A percentile compares a stretch with the other conserved stretches of the same genome.
Conservation (phyloP, 495 filamentous ascomycete genomes). For the Penicillium ochrochloron region DNA sequence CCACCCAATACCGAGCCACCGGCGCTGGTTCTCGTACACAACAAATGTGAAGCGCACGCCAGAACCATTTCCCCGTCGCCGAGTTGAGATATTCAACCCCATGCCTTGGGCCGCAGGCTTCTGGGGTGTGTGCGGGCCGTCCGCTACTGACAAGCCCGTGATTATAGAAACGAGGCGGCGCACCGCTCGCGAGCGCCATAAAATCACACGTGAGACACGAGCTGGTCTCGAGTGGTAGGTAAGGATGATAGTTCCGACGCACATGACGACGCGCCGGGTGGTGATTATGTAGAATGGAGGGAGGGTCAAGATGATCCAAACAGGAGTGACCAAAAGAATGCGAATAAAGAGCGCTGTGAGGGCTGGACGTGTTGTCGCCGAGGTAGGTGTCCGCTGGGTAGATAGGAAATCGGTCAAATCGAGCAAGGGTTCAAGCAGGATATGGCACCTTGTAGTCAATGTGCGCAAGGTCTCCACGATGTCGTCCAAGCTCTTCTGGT, state of each 20-base stretch:
- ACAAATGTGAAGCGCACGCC: conserved; percentile 95
- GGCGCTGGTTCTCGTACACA: conserved; percentile 93
- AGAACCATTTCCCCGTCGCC: conserved; percentile 60
- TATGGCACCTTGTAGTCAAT: conserved; percentile 88
- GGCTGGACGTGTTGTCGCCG: conserved; percentile 88
- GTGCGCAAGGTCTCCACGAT: conserved; percentile 90
- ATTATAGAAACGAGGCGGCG: conserved; percentile 67
- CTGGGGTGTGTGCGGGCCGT: conserved; percentile 33
- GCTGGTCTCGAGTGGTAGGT: conserved; percentile 92
- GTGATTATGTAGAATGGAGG: conserved; percentile 86
- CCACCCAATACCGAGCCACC: conserved; percentile 96
- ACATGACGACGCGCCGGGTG: conserved; percentile 77
- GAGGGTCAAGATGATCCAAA: conserved; percentile 83
- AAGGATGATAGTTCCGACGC: conserved; percentile 77
- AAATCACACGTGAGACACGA: conserved; percentile 79
- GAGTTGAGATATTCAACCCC: conserved; percentile 52
- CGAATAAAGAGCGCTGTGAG: conserved; percentile 88
- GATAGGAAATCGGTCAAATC: conserved; percentile 91
- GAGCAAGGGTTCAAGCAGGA: conserved; percentile 85
- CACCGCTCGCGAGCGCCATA: conserved; percentile 84
- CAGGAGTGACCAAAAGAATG: conserved; percentile 81
- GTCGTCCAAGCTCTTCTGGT: conserved; percentile 89
- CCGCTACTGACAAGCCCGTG: conserved; percentile 77
- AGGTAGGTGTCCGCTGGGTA: conserved; percentile 87
- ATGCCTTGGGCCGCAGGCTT: conserved; percentile 45